Evolutionary conservation across 441 rosid genomes (phyloP).

Genomic region (Gossypium armourianum): DNA sequence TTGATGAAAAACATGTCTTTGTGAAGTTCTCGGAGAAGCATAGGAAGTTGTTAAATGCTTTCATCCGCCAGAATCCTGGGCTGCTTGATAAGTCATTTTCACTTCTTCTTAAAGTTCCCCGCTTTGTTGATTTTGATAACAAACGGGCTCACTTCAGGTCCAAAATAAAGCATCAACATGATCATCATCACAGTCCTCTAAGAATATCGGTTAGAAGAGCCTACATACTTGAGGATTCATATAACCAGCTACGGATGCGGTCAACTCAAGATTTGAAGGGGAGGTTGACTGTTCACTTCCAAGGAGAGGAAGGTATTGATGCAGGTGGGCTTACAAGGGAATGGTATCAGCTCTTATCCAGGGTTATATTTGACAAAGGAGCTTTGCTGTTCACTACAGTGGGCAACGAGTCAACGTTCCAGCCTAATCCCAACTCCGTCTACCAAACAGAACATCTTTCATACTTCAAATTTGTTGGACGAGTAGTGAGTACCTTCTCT

Average conservation of each 20-base stretch:
- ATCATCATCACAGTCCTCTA: slow-evolving; percentile 77
- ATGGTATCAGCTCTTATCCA: slow-evolving; percentile 89
- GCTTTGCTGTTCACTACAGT: slow-evolving; percentile 89
- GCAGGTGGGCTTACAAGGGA: slow-evolving; percentile 98
- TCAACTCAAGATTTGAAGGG: slow-evolving; percentile 77
- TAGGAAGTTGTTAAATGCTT: slow-evolving; percentile 76
- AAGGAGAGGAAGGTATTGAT: slow-evolving; percentile 95
- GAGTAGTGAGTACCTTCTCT: slow-evolving; percentile 57
- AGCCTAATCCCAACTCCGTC: slow-evolving; percentile 90
- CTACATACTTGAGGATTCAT: slow-evolving; percentile 88
- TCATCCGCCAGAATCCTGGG: slow-evolving; percentile 81
- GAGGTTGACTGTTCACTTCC: slow-evolving; percentile 79
- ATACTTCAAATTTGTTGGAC: slow-evolving; percentile 87
- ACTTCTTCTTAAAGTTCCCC: slow-evolving; percentile 83
- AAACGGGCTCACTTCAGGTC: slow-evolving; percentile 83
- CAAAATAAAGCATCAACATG: slow-evolving; percentile 84
- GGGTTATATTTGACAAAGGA: slow-evolving; percentile 92
- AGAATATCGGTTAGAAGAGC: slow-evolving; percentile 89
- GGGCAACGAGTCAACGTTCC: slow-evolving; percentile 92
- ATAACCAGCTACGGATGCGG: slow-evolving; percentile 80
- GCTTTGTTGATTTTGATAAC: slow-evolving; percentile 86
- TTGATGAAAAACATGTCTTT: slow-evolving; percentile 72
- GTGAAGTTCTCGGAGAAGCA: slow-evolving; percentile 84
- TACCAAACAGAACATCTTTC: slow-evolving; percentile 93
- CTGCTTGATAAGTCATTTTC: slow-evolving; percentile 89